Base-by-base conservation (phyloP, 345 rosid genomes). In the Excoecaria cochinchinensis region DNA sequence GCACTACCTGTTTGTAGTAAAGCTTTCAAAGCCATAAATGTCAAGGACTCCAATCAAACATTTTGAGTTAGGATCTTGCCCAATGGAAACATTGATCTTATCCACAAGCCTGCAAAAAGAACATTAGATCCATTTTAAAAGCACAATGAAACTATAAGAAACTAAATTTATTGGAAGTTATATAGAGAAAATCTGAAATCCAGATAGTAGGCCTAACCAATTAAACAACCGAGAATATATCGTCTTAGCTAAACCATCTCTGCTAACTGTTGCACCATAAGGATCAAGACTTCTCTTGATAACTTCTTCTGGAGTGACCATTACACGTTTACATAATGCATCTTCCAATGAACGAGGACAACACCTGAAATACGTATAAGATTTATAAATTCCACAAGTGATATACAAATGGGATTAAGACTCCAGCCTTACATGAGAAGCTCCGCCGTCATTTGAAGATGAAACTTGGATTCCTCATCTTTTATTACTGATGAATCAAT, bases 11-110 rank as follows among this genome's bases (percentile, higher is more conserved):
- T 90, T 95, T 80, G 79, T 81, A 76, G 84, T 72, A 79, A 95
- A 95, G 86, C 99, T 95, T 79, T 95, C 99, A 59, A 95, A 94
- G 74, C 94, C 98, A 86, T 92, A 92, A 59, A 91, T 92, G 89
- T 92, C 96, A 79, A 92, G 94, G 82, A 92, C 89, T 73, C 98
- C 96, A 60, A 94, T 94, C 82, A 85, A 80, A 82, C 82, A 86
- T 69, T 82, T 83, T 24, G 97, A 93, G 24, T 78, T 55, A 74
- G 90, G 74, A 69, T 76, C 79, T 59, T 76, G 79, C 69, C 79
- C 79, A 60, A 76, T 76, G 74, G 79, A 76, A 12, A 59, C 61
- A 39, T 76, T 76, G 36, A 76, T 76, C 69, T 76, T 91, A 76
- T 88, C 84, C 25, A 93, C 97, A 90, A 93, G 81, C 98, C 98